Evolutionary conservation across 1,139 yeast genomes (phyloP), one percentile per base, ranked within the genome.

Genomic region (Lodderomyces jiufengensis): DNA sequence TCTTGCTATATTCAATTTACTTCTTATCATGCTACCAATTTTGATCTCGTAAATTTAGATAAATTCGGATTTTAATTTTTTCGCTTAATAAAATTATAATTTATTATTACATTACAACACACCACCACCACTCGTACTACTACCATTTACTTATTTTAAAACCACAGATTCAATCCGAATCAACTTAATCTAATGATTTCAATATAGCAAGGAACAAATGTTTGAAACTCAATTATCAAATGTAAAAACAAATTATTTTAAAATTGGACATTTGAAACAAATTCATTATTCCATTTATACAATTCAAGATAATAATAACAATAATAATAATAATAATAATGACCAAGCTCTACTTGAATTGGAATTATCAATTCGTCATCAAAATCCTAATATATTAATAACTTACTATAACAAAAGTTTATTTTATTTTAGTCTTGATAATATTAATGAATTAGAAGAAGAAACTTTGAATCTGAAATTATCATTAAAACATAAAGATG

Each of bases 401-500:
- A 74, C 81, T 10, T 69, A 80, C 39, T 71, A 78, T 49, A 76
- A 80, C 44, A 78, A 79, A 45, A 80, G 77, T 37, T 59, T 83
- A 9, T 83, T 83, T 74, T 66, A 77, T 34, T 70, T 68, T 44
- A 51, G 51, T 22, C 74, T 83, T 42, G 66, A 72, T 43, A 61
- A 73, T 37, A 57, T 61, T 34, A 61, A 49, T 2, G n/a, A n/a
- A n/a, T 42, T 54, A 25, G 45, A 50, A n/a, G 26, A 43, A 18
- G 6, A 18, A 18, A 18, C 5, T 18, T 18, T 18, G 7, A 7
- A 18, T 18, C 6, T 18, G 20, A 18, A 18, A 18, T 18, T 18
- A 18, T 5, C 5, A 5, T 18, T 18, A 7, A 18, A 32, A 12
- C 23, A 14, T 28, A 16, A 16, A 20, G 29, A 20, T 3, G 12